These are phyloP conservation scores for Pholiota adiposa DNA, from an alignment of 1,284 basidiomycete genomes.

Conservation along the genomic window DNA sequence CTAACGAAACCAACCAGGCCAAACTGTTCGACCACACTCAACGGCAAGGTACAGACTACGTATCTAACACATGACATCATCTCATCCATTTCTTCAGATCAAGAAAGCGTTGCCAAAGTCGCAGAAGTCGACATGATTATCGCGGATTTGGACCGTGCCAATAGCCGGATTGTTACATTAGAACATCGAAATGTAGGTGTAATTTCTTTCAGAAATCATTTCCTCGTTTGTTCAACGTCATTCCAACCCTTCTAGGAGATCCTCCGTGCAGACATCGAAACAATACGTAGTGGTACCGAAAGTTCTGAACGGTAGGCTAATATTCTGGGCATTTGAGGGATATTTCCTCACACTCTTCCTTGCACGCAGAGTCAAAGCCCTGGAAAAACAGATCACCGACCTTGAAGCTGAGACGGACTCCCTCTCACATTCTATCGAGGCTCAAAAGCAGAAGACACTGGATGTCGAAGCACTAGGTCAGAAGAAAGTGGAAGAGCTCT, in stretches of 20 bases:
- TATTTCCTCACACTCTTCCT: neutral
- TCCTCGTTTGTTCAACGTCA: neutral
- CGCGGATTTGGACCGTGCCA: conserved; percentile 91
- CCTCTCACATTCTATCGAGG: conserved; percentile 70
- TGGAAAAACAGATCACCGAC: conserved; percentile 75
- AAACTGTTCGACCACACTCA: conserved; percentile 89
- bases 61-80: neutral
- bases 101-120: conserved; percentile 87
- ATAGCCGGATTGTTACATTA: conserved; percentile 88
- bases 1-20: conserved; percentile 91
- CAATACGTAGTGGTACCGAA: conserved; percentile 80
- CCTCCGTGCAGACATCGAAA: conserved; percentile 91
- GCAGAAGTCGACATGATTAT: conserved; percentile 93
- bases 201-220: neutral
- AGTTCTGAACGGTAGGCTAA: conserved; percentile 65
- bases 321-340: too few species aligned
- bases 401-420: conserved; percentile 77
- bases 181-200: conserved; percentile 86
- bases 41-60: conserved; percentile 66
- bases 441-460: conserved; percentile 62
- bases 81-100: conserved; percentile 55
- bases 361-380: conserved; percentile 63
- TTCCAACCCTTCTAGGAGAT: conserved; percentile 69
- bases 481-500: conserved; percentile 65
- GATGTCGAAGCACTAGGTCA: conserved; percentile 52